Conservation (phyloP, 352 stramenopile genomes). For the Phytophthora agathidicida region DNA sequence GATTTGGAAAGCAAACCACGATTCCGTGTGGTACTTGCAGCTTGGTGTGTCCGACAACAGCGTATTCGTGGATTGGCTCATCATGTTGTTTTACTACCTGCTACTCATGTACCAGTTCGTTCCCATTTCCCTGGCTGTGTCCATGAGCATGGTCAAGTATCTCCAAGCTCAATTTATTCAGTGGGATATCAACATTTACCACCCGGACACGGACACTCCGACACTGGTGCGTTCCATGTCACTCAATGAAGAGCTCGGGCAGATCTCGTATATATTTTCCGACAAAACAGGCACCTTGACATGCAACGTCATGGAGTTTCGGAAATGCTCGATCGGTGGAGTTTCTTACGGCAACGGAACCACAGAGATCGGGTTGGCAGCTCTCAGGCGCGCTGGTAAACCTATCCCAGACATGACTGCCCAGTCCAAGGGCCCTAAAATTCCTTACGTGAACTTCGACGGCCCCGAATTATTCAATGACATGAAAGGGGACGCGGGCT, state of each 20-base stretch:
- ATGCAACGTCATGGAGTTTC: constrained; percentile 99
- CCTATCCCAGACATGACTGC: constrained; percentile 43
- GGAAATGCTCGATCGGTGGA: constrained; percentile 92
- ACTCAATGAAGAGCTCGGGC: constrained; percentile 95
- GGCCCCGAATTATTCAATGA: constrained; percentile 68
- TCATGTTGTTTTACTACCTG: constrained; percentile 94
- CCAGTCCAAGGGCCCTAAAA: constrained; percentile 27
- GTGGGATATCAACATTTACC: constrained; percentile 94
- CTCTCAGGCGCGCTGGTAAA: constrained; percentile 65
- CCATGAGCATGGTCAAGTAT: constrained; percentile 96
- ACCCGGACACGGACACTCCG: constrained; percentile 86
- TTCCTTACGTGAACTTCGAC: constrained; percentile 84
- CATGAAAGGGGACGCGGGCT: constrained; percentile 61
- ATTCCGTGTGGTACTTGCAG: constrained; percentile 67
- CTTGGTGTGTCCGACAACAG: constrained; percentile 42
- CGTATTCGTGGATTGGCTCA: constrained; percentile 63
- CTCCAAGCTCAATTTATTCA: constrained; percentile 95
- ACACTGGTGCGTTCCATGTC: constrained; percentile 93
- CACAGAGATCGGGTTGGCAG: constrained; percentile 80
- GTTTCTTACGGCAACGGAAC: constrained; percentile 90
- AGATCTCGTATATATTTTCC: constrained; percentile 99
- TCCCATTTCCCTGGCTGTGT: constrained; percentile 97
- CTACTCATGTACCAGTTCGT: constrained; percentile 98
- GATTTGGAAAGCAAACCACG: constrained; percentile 50
- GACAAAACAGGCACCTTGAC: constrained; percentile 99